Percentiles rank a stretch among this genome's conserved stretches.
phyloP scores from a whole-genome alignment of 495 filamentous ascomycete species.

The Halenospora varia region DNA sequence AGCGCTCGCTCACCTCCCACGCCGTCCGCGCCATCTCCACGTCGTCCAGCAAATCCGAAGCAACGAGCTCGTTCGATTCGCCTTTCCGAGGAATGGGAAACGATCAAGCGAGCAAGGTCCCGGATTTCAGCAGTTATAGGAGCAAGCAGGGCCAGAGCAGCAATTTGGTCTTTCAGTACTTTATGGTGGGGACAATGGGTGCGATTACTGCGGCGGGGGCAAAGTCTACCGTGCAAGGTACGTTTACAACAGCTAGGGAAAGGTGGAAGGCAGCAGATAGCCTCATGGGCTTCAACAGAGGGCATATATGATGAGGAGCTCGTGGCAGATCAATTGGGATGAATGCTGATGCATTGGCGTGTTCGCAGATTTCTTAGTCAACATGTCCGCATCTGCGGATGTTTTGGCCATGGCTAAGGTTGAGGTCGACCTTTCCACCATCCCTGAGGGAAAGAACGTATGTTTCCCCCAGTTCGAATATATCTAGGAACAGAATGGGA shows the following conservation, averaged over 20 bases:
- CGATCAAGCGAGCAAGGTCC: slow-evolving; percentile 63
- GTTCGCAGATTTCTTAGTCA: slow-evolving; percentile 83
- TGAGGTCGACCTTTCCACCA: slow-evolving; percentile 85
- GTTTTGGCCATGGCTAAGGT: slow-evolving; percentile 99
- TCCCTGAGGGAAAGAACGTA: slow-evolving; percentile 99
- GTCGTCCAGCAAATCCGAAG: slow-evolving; percentile 32
- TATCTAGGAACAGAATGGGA: background rate
- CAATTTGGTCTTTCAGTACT: slow-evolving; percentile 92
- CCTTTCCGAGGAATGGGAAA: slow-evolving; percentile 40
- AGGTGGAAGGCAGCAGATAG: background rate
- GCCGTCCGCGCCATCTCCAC: slow-evolving; percentile 44
- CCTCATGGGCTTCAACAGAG: too few species aligned
- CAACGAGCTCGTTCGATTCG: slow-evolving; percentile 58
- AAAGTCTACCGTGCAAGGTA: slow-evolving; percentile 96
- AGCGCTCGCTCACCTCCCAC: slow-evolving; percentile 10
- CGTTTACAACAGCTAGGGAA: slow-evolving; percentile 25
- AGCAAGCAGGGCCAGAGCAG: slow-evolving; percentile 55
- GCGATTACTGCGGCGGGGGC: slow-evolving; percentile 86
- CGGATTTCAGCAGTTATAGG: slow-evolving; percentile 86
- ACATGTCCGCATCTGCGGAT: slow-evolving; percentile 99
- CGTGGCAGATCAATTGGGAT: slow-evolving; percentile 12
- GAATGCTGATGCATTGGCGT: slow-evolving; percentile 11
- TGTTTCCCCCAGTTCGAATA: slow-evolving; percentile 28
- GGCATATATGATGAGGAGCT: slow-evolving; percentile 6
- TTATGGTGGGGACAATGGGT: slow-evolving; percentile 96